A percentile compares a stretch with the other conserved stretches of the same genome.
Conservation (phyloP, 179 eudicot genomes). For the Pouteria campechiana region DNA sequence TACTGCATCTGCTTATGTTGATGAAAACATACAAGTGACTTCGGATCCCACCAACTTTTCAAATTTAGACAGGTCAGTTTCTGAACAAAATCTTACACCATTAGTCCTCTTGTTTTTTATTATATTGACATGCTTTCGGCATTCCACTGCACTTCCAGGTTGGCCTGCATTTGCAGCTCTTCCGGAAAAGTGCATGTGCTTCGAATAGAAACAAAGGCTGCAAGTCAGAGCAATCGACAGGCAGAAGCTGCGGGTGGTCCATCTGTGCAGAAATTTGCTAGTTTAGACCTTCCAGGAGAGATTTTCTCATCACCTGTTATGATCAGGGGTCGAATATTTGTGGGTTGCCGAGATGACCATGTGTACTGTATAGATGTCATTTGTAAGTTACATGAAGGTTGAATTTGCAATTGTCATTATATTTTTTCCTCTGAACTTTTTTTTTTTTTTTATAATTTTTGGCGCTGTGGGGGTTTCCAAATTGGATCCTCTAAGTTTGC, state of each 20-base stretch:
- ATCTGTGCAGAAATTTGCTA: slow-evolving; percentile 52
- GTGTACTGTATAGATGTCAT: slow-evolving; percentile 55
- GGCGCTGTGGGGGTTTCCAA: too few species aligned
- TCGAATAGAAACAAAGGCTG: slow-evolving; percentile 10
- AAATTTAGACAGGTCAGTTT: slow-evolving; percentile 40
- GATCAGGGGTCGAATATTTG: slow-evolving; percentile 75
- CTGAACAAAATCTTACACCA: neutral
- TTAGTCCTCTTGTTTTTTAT: too few species aligned
- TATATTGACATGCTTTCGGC: neutral
- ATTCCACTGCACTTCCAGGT: slow-evolving; percentile 16
- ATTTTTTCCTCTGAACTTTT: too few species aligned
- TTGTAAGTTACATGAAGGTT: too few species aligned
- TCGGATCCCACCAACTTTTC: slow-evolving; percentile 20
- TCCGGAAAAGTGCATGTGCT: slow-evolving; percentile 55
- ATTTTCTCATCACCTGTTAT: slow-evolving; percentile 86
- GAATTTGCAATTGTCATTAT: too few species aligned
- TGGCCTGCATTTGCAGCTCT: slow-evolving; percentile 66
- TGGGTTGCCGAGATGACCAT: slow-evolving; percentile 91
- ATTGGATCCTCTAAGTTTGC: too few species aligned
- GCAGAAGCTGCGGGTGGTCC: neutral
- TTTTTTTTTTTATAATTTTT: too few species aligned
- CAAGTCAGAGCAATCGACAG: slow-evolving; percentile 3
- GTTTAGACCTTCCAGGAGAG: slow-evolving; percentile 55
- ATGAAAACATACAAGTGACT: slow-evolving; percentile 40
- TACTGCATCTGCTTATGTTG: slow-evolving; percentile 75